Percentiles rank a stretch among this genome's conserved stretches.
Conservation (phyloP, 1,139 yeast genomes). For the Kurtzmaniella natalensis region DNA sequence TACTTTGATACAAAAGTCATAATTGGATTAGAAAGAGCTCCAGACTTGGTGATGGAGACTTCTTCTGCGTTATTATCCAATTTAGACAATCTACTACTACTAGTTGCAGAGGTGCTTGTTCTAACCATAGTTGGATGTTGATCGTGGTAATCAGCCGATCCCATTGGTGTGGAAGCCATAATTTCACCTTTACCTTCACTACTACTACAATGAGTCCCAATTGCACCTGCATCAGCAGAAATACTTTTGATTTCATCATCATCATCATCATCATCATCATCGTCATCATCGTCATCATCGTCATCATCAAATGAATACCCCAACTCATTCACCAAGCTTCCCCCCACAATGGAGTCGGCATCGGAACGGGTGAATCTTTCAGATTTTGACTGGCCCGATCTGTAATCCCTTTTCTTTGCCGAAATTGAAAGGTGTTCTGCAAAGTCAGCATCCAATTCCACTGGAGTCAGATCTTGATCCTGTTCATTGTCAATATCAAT, state of each 20-base stretch:
- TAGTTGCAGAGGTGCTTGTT: slow-evolving; percentile 12
- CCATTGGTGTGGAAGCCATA: slow-evolving; percentile 3
- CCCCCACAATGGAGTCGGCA: slow-evolving; percentile 41
- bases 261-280: slow-evolving; percentile 9
- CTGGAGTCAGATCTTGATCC: no score
- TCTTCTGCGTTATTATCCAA: slow-evolving; percentile 9
- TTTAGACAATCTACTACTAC: no score
- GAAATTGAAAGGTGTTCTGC: no score
- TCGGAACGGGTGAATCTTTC: slow-evolving; percentile 27
- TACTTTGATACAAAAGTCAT: neutral
- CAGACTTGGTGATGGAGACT: slow-evolving; percentile 1
- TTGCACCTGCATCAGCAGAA: no score
- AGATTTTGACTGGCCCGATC: no score
- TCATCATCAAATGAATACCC: neutral
- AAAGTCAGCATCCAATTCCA: no score
- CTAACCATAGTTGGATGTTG: slow-evolving; percentile 10
- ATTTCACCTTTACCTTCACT: slow-evolving; percentile 3
- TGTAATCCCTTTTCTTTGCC: no score
- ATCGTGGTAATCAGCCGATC: slow-evolving; percentile 14
- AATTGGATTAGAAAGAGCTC: slow-evolving; percentile 5
- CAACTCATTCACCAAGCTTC: slow-evolving; percentile 17
- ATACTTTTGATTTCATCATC: no score
- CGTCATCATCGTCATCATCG: slow-evolving; percentile 2
- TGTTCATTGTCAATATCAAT: no score
- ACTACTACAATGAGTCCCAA: slow-evolving; percentile 2